phyloP scores from a whole-genome alignment of 164 flowering plant species.

The Aristolochia contorta region DNA sequence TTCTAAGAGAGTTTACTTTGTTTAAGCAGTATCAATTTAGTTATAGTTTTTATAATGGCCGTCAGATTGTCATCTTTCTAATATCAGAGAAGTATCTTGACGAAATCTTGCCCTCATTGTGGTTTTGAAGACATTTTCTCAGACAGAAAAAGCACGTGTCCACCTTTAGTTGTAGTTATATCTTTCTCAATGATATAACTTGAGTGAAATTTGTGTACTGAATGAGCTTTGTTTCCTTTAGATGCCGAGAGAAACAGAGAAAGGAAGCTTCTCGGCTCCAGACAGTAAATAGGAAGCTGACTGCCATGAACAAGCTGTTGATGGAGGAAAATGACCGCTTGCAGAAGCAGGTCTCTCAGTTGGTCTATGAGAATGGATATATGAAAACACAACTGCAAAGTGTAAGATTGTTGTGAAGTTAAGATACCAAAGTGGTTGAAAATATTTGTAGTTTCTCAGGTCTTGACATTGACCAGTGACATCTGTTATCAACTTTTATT shows the following conservation, averaged over 20 bases:
- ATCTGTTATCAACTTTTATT: background rate
- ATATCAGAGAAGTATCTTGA: no score
- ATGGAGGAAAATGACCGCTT: slow-evolving; percentile 93
- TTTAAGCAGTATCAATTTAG: no score
- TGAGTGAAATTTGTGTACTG: background rate
- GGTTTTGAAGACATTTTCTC: no score
- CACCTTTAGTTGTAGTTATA: no score
- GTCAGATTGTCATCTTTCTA: no score
- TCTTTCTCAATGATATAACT: no score
- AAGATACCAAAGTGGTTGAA: background rate
- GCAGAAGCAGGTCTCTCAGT: slow-evolving; percentile 79
- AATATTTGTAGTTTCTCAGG: background rate
- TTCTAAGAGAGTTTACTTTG: no score
- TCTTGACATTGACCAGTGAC: background rate
- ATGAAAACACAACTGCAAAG: slow-evolving; percentile 57
- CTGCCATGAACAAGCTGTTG: slow-evolving; percentile 84
- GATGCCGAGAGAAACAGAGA: slow-evolving; percentile 88
- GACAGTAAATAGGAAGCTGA: slow-evolving; percentile 72
- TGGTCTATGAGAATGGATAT: slow-evolving; percentile 76
- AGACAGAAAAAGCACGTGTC: no score
- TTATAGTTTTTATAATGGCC: no score
- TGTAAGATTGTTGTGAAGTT: slow-evolving; percentile 25
- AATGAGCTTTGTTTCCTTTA: slow-evolving; percentile 6
- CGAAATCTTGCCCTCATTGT: no score
- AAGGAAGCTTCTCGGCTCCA: slow-evolving; percentile 75